phyloP scores from a whole-genome alignment of 139 green algal genomes.

The Chlamydomonas schloesseri region DNA sequence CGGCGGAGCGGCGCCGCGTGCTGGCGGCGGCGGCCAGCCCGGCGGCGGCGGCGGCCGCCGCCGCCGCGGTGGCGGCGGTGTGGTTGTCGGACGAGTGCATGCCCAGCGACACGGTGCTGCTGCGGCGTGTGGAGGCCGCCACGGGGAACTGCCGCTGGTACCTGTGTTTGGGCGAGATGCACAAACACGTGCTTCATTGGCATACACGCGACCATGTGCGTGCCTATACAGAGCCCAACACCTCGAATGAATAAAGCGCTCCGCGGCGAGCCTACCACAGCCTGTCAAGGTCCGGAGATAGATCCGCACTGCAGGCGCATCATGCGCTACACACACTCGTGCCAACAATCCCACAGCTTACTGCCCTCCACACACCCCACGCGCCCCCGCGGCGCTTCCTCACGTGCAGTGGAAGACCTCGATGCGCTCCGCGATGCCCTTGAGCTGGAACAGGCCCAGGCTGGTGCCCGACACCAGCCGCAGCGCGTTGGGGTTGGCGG shows the following conservation, averaged over 20 bases:
- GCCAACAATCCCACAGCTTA: no score
- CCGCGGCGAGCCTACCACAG: no score
- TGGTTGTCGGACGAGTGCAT: constrained; percentile 16
- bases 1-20: constrained; percentile 15
- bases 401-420: constrained; percentile 55
- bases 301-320: no score
- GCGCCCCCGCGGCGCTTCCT: no score
- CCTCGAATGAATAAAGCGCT: no score
- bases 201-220: no score
- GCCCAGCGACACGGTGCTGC: constrained; percentile 6
- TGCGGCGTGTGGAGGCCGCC: constrained; percentile 15
- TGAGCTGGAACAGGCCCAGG: constrained; percentile 55
- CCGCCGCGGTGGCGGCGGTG: not conserved
- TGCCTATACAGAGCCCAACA: no score
- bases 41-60: no score
- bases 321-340: no score
- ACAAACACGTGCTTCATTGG: no score
- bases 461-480: constrained; percentile 27
- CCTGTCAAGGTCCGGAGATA: no score
- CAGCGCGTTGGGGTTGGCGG: not conserved
- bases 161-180: not conserved
- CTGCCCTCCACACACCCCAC: no score
- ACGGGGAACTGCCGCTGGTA: constrained; percentile 31
- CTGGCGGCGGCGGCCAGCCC: not conserved
- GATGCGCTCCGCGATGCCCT: constrained; percentile 54